Conservation (phyloP, 2,329 filamentous ascomycete species). For the Fusarium kyushuense region DNA sequence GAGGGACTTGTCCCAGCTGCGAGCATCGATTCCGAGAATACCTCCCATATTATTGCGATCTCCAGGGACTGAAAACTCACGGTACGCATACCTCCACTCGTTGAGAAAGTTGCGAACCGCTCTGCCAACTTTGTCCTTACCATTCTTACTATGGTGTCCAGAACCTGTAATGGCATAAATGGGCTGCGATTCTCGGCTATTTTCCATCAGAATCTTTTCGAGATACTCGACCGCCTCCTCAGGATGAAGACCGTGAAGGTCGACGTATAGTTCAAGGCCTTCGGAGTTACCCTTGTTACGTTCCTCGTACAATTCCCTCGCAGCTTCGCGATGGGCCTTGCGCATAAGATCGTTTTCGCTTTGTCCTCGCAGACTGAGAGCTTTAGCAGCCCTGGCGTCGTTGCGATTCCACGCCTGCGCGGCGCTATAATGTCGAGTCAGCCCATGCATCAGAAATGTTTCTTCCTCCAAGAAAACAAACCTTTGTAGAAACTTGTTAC, state of each 20-base stretch:
- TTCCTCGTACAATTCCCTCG: constrained; percentile 90
- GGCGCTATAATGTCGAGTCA: constrained; percentile 67
- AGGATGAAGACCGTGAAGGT: constrained; percentile 97
- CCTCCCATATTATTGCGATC: constrained; percentile 87
- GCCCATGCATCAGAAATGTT: background rate
- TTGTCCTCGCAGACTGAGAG: constrained; percentile 91
- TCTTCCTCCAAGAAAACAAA: constrained; percentile 55
- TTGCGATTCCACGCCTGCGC: constrained; percentile 99
- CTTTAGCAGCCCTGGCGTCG: constrained; percentile 94
- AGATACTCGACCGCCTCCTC: constrained; percentile 97
- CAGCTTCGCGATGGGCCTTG: constrained; percentile 94
- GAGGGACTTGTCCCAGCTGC: constrained; percentile 74
- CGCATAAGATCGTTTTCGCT: constrained; percentile 98
- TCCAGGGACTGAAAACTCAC: constrained; percentile 96
- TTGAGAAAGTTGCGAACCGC: constrained; percentile 90
- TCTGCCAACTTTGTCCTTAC: constrained; percentile 98
- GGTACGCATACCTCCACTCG: constrained; percentile 95
- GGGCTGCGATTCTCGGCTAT: constrained; percentile 77
- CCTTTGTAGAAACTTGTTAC: constrained; percentile 98
- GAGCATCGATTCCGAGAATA: constrained; percentile 74
- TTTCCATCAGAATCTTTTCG: constrained; percentile 86
- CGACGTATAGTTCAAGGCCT: constrained; percentile 85
- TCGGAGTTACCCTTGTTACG: constrained; percentile 78
- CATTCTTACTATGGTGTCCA: constrained; percentile 97
- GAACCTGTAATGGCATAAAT: constrained; percentile 98